Percentiles rank a stretch among this genome's conserved stretches.
Conservation (phyloP, 371 early-diverging fungal genomes). For the Apophysomyces sp. region DNA sequence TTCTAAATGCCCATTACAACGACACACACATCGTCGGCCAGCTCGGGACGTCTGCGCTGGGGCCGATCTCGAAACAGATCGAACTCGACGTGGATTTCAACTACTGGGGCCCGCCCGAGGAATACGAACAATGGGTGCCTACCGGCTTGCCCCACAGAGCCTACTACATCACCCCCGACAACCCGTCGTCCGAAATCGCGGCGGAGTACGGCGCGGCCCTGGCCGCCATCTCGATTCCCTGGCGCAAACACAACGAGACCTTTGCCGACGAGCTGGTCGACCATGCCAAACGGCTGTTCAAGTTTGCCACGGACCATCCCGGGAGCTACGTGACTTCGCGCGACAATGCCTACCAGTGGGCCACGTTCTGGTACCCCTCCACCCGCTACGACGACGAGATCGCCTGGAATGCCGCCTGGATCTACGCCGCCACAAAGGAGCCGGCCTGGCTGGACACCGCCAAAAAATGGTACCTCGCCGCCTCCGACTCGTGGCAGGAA, state of each 20-base stretch:
- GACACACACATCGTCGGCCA: slow-evolving; percentile 56
- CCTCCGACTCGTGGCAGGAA: slow-evolving; percentile 39
- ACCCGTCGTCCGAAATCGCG: slow-evolving; percentile 53
- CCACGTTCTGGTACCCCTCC: slow-evolving; percentile 57
- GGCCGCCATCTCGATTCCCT: slow-evolving; percentile 44
- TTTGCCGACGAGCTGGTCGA: slow-evolving; percentile 47
- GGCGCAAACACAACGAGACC: slow-evolving; percentile 42
- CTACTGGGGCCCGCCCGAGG: slow-evolving; percentile 63
- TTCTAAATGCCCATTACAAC: slow-evolving; percentile 50
- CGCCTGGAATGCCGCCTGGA: slow-evolving; percentile 51
- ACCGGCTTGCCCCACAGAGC: slow-evolving; percentile 46
- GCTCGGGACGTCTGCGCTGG: slow-evolving; percentile 49
- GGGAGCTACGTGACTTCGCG: slow-evolving; percentile 48
- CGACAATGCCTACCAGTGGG: slow-evolving; percentile 50
- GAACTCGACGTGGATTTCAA: slow-evolving; percentile 58
- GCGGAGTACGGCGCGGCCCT: slow-evolving; percentile 57
- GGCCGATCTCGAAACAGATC: slow-evolving; percentile 42
- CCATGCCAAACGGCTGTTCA: slow-evolving; percentile 45
- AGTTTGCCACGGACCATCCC: slow-evolving; percentile 45
- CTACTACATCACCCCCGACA: slow-evolving; percentile 47
- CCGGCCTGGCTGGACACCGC: slow-evolving; percentile 37
- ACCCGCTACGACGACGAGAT: slow-evolving; percentile 51
- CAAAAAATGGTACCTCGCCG: slow-evolving; percentile 34
- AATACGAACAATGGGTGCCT: slow-evolving; percentile 57
- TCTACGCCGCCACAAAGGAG: slow-evolving; percentile 52